A percentile compares a stretch with the other conserved stretches of the same genome.
These are phyloP conservation scores for Orobanche coerulescens DNA, from an alignment of 257 asterid genomes.

Conservation along the genomic window DNA sequence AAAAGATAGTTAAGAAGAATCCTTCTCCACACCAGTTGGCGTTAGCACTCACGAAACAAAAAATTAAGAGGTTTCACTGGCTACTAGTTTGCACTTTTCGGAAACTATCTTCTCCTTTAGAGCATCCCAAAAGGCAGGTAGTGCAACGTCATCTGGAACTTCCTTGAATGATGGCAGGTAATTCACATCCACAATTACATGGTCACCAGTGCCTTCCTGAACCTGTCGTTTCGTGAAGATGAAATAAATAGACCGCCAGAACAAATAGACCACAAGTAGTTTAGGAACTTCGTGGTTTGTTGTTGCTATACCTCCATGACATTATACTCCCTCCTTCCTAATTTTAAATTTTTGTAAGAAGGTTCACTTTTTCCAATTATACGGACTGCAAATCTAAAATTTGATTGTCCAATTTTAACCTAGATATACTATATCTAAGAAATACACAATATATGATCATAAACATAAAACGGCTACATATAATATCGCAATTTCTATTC, in stretches of 20 bases:
- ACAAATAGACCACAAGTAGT: neutral
- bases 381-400: too few relatives aligned
- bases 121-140: conserved; percentile 93
- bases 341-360: too few relatives aligned
- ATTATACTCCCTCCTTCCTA: too few relatives aligned
- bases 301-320: too few relatives aligned
- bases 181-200: conserved; percentile 88
- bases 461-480: too few relatives aligned
- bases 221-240: conserved; percentile 39
- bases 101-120: conserved; percentile 55
- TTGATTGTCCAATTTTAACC: too few relatives aligned
- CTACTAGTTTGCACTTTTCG: conserved; percentile 24
- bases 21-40: too few relatives aligned
- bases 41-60: neutral
- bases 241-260: neutral
- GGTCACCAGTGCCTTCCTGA: conserved; percentile 86
- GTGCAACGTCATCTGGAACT: conserved; percentile 78
- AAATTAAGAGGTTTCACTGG: conserved; percentile 19
- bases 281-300: neutral
- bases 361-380: too few relatives aligned
- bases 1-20: neutral
- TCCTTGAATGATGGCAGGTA: conserved; percentile 96
- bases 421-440: too few relatives aligned
- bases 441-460: too few relatives aligned
- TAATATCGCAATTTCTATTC: too few relatives aligned